phyloP scores from a whole-genome alignment of 2,329 filamentous ascomycete species.

The Helotiales sp. region DNA sequence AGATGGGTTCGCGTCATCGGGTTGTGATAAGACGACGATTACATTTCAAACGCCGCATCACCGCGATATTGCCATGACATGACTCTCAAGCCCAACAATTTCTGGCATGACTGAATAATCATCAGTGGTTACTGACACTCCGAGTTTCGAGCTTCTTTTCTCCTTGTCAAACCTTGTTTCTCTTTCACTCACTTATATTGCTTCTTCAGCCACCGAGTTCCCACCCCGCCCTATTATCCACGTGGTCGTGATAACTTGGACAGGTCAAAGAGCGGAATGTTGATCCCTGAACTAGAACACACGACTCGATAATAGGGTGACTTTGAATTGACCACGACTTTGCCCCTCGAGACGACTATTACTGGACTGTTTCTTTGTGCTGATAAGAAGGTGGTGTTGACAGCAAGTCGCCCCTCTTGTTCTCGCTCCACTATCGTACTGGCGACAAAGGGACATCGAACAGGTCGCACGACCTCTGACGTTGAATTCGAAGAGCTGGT shows the following conservation, averaged over 20 bases:
- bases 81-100: background rate
- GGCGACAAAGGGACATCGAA: background rate
- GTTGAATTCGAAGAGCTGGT: background rate
- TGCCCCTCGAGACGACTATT: background rate
- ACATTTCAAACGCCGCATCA: background rate
- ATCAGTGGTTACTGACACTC: background rate
- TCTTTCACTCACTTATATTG: background rate
- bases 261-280: background rate
- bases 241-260: constrained; percentile 1
- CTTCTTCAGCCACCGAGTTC: background rate
- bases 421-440: background rate
- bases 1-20: constrained; percentile 11
- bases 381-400: background rate
- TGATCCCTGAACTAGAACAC: background rate
- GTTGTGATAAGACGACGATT: constrained; percentile 8
- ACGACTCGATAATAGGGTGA: background rate
- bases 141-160: background rate
- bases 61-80: background rate
- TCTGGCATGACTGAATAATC: background rate
- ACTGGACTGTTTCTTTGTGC: background rate
- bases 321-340: background rate
- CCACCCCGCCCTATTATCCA: background rate
- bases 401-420: background rate
- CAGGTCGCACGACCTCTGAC: background rate
- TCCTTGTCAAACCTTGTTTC: background rate